Evolutionary conservation across 345 rosid species (phyloP).

Genomic region (Populus euphratica): DNA sequence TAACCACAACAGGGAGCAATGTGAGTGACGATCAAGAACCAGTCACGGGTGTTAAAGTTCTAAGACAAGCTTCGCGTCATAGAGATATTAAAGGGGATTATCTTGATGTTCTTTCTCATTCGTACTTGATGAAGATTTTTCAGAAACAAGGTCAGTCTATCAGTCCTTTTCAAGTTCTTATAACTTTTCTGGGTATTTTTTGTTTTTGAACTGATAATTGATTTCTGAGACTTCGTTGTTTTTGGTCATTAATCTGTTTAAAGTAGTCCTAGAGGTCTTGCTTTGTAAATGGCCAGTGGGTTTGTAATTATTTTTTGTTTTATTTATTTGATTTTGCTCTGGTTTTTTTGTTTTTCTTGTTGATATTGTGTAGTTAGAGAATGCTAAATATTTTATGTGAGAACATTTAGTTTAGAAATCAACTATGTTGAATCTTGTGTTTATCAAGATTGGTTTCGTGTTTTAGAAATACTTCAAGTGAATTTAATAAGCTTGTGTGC

Average conservation of each 20-base stretch:
- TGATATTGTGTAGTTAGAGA: neutral
- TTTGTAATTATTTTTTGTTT: neutral
- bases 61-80: constrained; percentile 76
- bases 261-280: neutral
- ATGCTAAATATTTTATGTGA: neutral
- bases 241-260: neutral
- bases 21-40: constrained; percentile 74
- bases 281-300: neutral
- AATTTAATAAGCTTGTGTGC: neutral
- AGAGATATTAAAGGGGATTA: constrained; percentile 82
- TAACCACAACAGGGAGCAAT: constrained; percentile 38
- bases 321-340: neutral
- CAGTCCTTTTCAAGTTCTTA: neutral
- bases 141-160: constrained; percentile 67
- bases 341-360: neutral
- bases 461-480: too few species aligned
- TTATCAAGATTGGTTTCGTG: neutral
- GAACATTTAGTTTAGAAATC: too few species aligned
- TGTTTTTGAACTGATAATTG: neutral
- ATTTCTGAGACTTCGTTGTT: neutral
- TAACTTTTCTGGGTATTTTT: neutral
- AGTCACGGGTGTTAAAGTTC: constrained; percentile 74
- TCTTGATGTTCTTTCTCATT: constrained; percentile 67
- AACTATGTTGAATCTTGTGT: neutral
- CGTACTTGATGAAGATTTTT: constrained; percentile 64